These are phyloP conservation scores for Candida quercuum DNA, from an alignment of 805 yeast species.

Conservation along the genomic window DNA sequence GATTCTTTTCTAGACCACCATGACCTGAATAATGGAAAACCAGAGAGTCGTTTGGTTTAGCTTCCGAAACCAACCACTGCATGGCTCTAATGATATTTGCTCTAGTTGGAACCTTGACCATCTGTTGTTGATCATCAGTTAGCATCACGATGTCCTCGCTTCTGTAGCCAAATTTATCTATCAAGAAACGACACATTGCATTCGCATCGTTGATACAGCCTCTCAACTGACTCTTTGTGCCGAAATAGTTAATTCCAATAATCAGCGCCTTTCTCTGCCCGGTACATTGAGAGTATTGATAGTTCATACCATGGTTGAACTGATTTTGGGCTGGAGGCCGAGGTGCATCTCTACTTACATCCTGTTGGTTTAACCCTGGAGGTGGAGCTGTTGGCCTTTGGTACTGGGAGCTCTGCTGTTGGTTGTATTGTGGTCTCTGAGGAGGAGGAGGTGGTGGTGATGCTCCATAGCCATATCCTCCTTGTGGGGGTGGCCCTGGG, in stretches of 20 bases:
- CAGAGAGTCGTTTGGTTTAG: conserved; percentile 60
- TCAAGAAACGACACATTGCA: conserved; percentile 37
- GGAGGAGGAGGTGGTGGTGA: conserved; percentile 21
- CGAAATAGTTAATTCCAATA: conserved; percentile 66
- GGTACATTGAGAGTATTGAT: conserved; percentile 50
- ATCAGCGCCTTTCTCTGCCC: conserved; percentile 63
- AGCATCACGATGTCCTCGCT: conserved; percentile 40
- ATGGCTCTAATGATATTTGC: conserved; percentile 64
- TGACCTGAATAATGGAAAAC: conserved; percentile 76
- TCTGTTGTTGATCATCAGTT: conserved; percentile 39
- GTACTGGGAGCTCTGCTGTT: conserved; percentile 1
- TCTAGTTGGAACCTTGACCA: conserved; percentile 44
- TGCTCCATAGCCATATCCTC: conserved; percentile 21
- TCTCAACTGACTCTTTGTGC: conserved; percentile 45
- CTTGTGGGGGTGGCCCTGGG: conserved; percentile 11
- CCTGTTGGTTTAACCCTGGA: conserved; percentile 5
- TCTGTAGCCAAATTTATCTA: conserved; percentile 18
- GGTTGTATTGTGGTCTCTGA: conserved; percentile 8
- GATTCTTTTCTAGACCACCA: conserved; percentile 61
- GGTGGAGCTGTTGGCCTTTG: conserved; percentile 23
- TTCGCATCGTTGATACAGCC: conserved; percentile 71
- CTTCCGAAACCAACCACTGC: conserved; percentile 68
- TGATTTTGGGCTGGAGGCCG: conserved; percentile 22
- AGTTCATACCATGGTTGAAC: conserved; percentile 13
- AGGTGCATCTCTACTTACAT: conserved; percentile 8